Base-by-base conservation (phyloP, 495 filamentous ascomycete species). In the Penicillium taxi region DNA sequence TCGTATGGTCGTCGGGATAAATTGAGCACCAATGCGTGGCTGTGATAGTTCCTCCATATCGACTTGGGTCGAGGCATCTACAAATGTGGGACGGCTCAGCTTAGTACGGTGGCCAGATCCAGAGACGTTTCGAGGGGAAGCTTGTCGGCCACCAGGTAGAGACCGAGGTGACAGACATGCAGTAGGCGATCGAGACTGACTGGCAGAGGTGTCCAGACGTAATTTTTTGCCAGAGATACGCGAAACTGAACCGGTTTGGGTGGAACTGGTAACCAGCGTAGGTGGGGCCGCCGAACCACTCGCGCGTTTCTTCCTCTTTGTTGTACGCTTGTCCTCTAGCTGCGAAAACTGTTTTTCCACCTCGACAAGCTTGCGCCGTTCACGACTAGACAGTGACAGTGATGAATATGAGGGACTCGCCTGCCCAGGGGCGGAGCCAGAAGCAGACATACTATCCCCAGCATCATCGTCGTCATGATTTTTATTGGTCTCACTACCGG, bases 321-420 rank as follows among this genome's bases (percentile, higher is more conserved):
- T 37, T 21, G 58, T 39, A 14, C 66, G 58, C 32, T 73, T 69
- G 34, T 75, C 70, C 47, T 77, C 79, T 22, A 80, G 52, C 43
- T 72, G 63, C 33, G 73, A 70, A 45, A 81, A 82, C 17, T 74
- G 75, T 52, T 85, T 83, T 53, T 96, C 87, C 11, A 86, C 72
- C 56, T 83, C 82, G 13, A 82, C 80, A 17, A 94, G 76, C 53
- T 96, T 96, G 26, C 85, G 76, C 57, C 84, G 84, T 47, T 96
- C 89, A 11, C 89, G 77, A 40, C 82, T 86, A 4, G 88, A 91
- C 4, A 86, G 70, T 51, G 85, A 86, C 2, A 63, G 63, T 48
- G 63, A 78, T 31, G 61, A 69, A 18, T n/a, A 5, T 6, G 22
- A 22, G 12, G 15, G 22, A 18, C 32, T 35, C 4, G 37, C 22